Base-by-base conservation (phyloP, 768 basidiomycete species). In the Leccinellum luteum region DNA sequence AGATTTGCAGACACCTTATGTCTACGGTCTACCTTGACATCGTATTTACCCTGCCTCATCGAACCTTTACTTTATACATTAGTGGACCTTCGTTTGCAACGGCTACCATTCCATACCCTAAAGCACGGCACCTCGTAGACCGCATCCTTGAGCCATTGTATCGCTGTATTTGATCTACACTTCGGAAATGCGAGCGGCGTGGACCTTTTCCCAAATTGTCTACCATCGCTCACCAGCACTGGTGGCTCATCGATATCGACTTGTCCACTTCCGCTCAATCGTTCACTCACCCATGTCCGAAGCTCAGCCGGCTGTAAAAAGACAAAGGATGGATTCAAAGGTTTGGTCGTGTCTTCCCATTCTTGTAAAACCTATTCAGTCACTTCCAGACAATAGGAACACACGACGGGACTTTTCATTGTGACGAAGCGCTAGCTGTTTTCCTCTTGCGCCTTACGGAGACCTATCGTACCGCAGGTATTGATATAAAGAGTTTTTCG, bases 351-450 rank as follows among this genome's bases (percentile, higher is more conserved):
- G 49, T 21, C 35, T 34, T 54, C 5, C 4, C n/a, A 15, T 34
- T 48, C 31, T 44, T 48, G 25, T 30, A 28, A 51, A 35, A 23
- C 17, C 50, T 55, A 52, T 51, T 56, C 10, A 10, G 9, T 54
- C 45, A 28, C 41, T 17, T 34, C 23, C 48, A 93, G 90, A 74
- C 85, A 41, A 96, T 98, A 66, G 94, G 94, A 32, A 97, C 95
- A 1, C 94, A 98, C 73, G 92, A 89, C 57, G 95, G 95, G 17
- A 93, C 93, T 0, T 98, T 98, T 71, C 95, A 99, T 66, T 95
- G 93, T 72, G 96, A 99, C 66, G 96, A 99, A 75, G 94, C 94
- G 0, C 82, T 98, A 31, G 97, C 96, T 0, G 90, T 96, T 17
- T 94, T 88, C 72, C 80, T 99, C 61, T 79, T 99, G 30, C 85